These are phyloP conservation scores for Sambucus nigra DNA, from an alignment of 129 eudicot genomes.

Conservation along the genomic window DNA sequence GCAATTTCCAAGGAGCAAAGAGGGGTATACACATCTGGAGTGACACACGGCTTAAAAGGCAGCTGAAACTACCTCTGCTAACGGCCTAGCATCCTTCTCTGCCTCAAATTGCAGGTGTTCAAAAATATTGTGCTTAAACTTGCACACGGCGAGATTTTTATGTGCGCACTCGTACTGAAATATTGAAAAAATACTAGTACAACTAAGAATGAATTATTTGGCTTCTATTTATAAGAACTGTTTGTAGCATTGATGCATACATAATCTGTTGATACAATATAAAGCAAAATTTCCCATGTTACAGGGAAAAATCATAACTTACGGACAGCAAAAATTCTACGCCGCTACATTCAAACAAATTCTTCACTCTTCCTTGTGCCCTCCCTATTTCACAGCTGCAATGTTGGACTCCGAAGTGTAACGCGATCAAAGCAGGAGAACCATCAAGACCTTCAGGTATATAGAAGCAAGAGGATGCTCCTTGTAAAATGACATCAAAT, in stretches of 20 bases:
- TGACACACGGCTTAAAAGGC: too few relatives aligned
- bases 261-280: background rate
- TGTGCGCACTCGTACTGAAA: too few relatives aligned
- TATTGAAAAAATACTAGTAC: too few relatives aligned
- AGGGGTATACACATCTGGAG: too few relatives aligned
- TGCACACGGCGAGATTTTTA: too few relatives aligned
- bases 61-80: too few relatives aligned
- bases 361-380: background rate
- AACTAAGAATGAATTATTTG: too few relatives aligned
- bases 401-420: background rate
- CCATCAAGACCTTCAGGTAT: too few relatives aligned
- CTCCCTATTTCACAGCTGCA: background rate
- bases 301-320: background rate
- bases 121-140: too few relatives aligned
- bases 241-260: background rate
- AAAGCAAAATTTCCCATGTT: background rate
- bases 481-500: background rate
- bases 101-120: too few relatives aligned
- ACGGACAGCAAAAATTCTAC: background rate
- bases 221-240: background rate
- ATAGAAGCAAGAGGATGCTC: background rate
- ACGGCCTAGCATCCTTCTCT: too few relatives aligned
- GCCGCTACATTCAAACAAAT: background rate
- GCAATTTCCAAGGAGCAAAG: too few relatives aligned
- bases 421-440: background rate